Base-by-base conservation (phyloP, 2,329 filamentous ascomycete genomes). In the Pseudonectria buxi region DNA sequence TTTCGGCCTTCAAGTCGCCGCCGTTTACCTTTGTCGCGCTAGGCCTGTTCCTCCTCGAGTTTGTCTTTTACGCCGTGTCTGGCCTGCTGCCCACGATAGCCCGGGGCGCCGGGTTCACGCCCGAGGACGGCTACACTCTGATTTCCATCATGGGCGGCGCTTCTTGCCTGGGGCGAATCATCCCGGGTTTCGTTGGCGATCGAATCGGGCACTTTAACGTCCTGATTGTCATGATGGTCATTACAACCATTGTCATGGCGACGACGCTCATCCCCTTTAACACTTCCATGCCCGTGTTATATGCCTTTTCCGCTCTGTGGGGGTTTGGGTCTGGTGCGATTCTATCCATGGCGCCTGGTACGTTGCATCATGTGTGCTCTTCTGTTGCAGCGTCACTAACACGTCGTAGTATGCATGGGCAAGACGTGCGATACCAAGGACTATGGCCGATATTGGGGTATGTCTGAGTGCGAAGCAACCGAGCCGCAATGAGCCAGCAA, bases 261-360 rank as follows among this genome's bases (percentile, higher is more conserved):
- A 55, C 54, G 0, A 52, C 71, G 5, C 64, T 69, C 50, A 51
- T 72, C 2, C 68, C 69, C 0, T 64, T 68, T 39, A 58, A 62
- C 2, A 58, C 50, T 0, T 54, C 56, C 12, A 51, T 63, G 4
- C 53, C 48, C 0, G 64, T 62, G 0, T 45, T 72, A 3, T 71
- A 69, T 35, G 55, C 54, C 1, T 69, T 69, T 25, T 56, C 63
- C 2, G 65, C 63, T 0, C 44, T 71, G 1, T 72, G 68, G 50
- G 69, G 68, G 0, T 68, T 71, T n/a, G 66, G 65, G 0, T 68
- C 65, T 2, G 68, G 68, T 0, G 63, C 64, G 0, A 71, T 65
- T 52, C 51, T 71, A n/a, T 65, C 63, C 0, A 55, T 69, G 2
- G 59, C 61, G 1, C 56, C 54, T 29, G 52, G 52, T 53, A 11